Evolutionary conservation across 2,329 filamentous ascomycete species (phyloP).

Genomic region (Taxawa tesnikishii): DNA sequence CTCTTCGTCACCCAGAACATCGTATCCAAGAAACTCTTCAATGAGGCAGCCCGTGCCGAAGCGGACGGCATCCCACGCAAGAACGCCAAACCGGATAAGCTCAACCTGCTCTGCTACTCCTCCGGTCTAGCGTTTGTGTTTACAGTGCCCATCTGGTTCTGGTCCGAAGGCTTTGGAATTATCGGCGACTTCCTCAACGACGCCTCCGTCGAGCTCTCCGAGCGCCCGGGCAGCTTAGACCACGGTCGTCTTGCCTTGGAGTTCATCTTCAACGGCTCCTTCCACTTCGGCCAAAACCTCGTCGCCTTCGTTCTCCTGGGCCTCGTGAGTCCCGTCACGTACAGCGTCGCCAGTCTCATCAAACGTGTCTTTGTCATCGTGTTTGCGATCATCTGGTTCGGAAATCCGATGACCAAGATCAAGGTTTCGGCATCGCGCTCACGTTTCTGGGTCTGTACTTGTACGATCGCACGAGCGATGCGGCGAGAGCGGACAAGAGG

Average conservation of each 20-base stretch:
- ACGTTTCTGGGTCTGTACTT: slow-evolving; percentile 90
- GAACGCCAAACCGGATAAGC: slow-evolving; percentile 80
- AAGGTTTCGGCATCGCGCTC: slow-evolving; percentile 72
- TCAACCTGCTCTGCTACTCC: slow-evolving; percentile 95
- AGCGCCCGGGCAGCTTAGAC: slow-evolving; percentile 61
- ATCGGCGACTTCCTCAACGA: slow-evolving; percentile 68
- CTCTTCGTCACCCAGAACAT: slow-evolving; percentile 98
- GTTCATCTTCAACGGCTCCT: slow-evolving; percentile 92
- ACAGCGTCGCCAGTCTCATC: slow-evolving; percentile 89
- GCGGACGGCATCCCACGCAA: slow-evolving; percentile 52
- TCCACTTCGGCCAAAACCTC: slow-evolving; percentile 94
- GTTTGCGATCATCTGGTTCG: slow-evolving; percentile 92
- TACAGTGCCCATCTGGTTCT: slow-evolving; percentile 85
- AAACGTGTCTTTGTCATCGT: slow-evolving; percentile 97
- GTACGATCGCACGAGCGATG: slow-evolving; percentile 85
- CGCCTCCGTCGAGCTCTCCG: slow-evolving; percentile 63
- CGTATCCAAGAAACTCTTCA: slow-evolving; percentile 95
- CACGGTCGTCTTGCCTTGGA: slow-evolving; percentile 57
- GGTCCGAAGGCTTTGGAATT: slow-evolving; percentile 71
- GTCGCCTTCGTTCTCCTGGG: slow-evolving; percentile 86
- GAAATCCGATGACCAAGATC: slow-evolving; percentile 69
- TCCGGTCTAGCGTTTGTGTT: slow-evolving; percentile 82
- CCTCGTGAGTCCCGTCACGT: slow-evolving; percentile 90
- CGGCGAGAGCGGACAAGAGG: slow-evolving; percentile 74
- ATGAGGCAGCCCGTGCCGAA: slow-evolving; percentile 78